Evolutionary conservation across 176 grass and related monocot species (phyloP), one percentile per base, ranked within the genome.

Genomic region (Aegilops tauschii): DNA sequence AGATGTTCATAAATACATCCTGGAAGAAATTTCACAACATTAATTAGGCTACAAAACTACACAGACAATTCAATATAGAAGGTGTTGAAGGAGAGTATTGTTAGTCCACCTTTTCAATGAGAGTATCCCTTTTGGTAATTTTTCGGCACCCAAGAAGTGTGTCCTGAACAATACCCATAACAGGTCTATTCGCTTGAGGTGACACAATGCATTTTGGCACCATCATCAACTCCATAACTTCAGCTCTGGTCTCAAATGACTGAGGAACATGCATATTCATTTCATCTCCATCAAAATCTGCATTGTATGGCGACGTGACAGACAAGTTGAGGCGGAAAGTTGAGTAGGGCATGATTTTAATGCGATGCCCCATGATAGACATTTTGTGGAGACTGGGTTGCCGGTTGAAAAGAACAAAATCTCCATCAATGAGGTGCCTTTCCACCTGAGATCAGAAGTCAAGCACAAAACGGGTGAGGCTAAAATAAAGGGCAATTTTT

Each of bases 261-360:
- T 96, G 93, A 1, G 96, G 96, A 37, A 98, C 93, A 92, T 98
- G 96, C 96, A 98, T 98, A 85, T 98, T 98, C 96, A 98, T 98
- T 87, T 98, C 96, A 86, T 98, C 96, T 47, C 96, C 96, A 5
- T 98, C 96, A 84, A 98, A 98, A 89, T 98, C 96, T 80, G 96
- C 96, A 95, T 98, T 98, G 68, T 98, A 98, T 44, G 96, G 96
- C 31, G 96, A 98, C 59, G 96, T 98, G 56, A 98, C 96, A 13
- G 96, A 98, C 58, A 98, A 80, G 50, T 98, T 98, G 32, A 98
- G 81, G 31, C 93, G 92, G 61, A 98, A 98, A 87, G 93, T 98
- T 68, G 96, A 98, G 79, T 98, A 98, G 17, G 93, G 96, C 96
- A 98, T 98, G 39, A 98, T 98, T 89, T 98, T 98, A 54, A 98